Conservation (phyloP, 495 filamentous ascomycete genomes). For the Hypoxylon rickii region DNA sequence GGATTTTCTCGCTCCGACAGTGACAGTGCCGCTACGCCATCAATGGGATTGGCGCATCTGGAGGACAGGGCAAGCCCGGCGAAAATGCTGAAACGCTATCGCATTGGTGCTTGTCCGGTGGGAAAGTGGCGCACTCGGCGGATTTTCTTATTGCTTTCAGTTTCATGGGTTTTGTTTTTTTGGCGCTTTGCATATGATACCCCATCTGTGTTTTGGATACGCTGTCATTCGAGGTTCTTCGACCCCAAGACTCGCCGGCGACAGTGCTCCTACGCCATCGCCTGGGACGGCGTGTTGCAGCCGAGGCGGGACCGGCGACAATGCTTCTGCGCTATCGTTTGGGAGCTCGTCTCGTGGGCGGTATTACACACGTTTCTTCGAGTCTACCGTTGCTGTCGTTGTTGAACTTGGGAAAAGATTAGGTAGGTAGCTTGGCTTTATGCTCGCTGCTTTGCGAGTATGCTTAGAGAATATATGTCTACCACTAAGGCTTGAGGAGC, state of each 20-base stretch:
- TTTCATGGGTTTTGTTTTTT: constrained; percentile 16
- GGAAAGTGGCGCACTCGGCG: constrained; percentile 19
- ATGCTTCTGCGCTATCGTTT: constrained; percentile 60
- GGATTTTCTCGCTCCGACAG: constrained; percentile 38
- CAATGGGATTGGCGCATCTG: constrained; percentile 40
- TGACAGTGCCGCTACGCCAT: constrained; percentile 52
- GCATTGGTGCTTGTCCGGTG: constrained; percentile 26
- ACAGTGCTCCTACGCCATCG: constrained; percentile 64
- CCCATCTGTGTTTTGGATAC: constrained; percentile 62
- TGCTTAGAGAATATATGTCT: too few species aligned
- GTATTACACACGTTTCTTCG: constrained; percentile 45
- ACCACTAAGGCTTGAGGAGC: too few species aligned
- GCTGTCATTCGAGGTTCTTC: constrained; percentile 43
- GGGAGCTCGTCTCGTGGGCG: constrained; percentile 57
- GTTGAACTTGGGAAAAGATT: constrained; percentile 10
- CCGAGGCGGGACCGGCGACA: constrained; percentile 56
- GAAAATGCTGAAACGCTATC: constrained; percentile 55
- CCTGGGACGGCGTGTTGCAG: constrained; percentile 60
- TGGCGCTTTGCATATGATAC: constrained; percentile 55
- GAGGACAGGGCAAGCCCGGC: constrained; percentile 20
- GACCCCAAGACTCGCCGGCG: constrained; percentile 51
- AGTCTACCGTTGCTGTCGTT: constrained; percentile 18
- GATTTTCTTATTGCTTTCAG: constrained; percentile 24
- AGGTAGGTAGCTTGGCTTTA: constrained; percentile 27
- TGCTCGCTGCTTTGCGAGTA: constrained; percentile 29